Evolutionary conservation across 257 asterid species (phyloP).

Genomic region (Mitragyna speciosa): DNA sequence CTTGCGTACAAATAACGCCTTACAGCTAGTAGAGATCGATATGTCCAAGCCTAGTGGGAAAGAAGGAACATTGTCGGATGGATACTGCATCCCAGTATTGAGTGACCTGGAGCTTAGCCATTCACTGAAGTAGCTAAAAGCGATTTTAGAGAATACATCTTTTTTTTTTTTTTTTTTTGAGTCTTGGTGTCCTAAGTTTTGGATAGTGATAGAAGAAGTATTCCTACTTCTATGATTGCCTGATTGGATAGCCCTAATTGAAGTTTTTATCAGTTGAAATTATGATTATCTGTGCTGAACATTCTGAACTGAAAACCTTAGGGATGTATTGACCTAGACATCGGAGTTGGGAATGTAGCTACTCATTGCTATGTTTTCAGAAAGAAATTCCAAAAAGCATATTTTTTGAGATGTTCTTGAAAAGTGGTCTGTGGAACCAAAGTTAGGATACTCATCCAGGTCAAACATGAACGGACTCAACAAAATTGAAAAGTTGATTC

Average conservation of each 20-base stretch:
- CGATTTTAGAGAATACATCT: neutral
- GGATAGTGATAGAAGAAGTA: neutral
- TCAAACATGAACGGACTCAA: neutral
- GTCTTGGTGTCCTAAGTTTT: neutral
- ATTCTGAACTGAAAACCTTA: neutral
- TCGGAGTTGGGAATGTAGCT: neutral
- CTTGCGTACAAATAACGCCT: too few species aligned
- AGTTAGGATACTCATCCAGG: neutral
- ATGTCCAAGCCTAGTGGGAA: too few species aligned
- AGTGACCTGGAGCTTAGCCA: too few species aligned
- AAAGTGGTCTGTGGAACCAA: neutral
- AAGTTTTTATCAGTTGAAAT: neutral
- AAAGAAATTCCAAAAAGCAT: too few species aligned
- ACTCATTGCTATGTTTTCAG: neutral
- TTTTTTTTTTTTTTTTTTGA: neutral
- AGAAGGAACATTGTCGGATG: too few species aligned
- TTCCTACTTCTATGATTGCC: neutral
- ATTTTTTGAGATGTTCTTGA: neutral
- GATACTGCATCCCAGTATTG: too few species aligned
- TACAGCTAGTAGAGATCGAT: too few species aligned
- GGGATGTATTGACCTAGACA: neutral
- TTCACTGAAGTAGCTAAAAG: too few species aligned
- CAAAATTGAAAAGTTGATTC: neutral
- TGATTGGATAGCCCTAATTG: neutral
- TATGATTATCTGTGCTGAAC: neutral